A percentile compares a stretch with the other conserved stretches of the same genome.
Evolutionary conservation across 2,329 filamentous ascomycete species (phyloP).

Genomic region (Diaporthe eres): DNA sequence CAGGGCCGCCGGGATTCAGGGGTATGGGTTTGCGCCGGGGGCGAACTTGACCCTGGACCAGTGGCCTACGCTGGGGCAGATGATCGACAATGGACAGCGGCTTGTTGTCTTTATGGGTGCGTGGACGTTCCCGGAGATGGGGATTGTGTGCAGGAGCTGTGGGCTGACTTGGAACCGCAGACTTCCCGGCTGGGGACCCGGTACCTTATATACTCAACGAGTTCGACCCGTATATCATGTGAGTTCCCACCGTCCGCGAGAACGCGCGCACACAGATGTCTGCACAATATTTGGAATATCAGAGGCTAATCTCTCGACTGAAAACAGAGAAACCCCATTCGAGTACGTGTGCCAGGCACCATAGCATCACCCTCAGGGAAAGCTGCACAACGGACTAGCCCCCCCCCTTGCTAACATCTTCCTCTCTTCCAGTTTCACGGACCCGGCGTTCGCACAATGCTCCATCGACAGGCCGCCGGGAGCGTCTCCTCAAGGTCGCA

Average conservation of each 20-base stretch:
- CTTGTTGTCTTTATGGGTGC: conserved; percentile 79
- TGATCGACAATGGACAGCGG: conserved; percentile 74
- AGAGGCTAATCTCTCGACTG: background rate
- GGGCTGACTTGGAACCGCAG: conserved; percentile 1
- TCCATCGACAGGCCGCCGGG: conserved; percentile 71
- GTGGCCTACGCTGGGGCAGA: conserved; percentile 78
- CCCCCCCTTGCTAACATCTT: background rate
- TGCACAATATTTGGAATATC: background rate
- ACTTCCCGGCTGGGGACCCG: conserved; percentile 44
- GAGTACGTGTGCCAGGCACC: conserved; percentile 52
- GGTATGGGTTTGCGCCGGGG: conserved; percentile 70
- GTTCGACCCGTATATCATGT: conserved; percentile 63
- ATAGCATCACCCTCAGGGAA: background rate
- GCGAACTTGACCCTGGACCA: conserved; percentile 57
- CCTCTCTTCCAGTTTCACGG: conserved; percentile 58
- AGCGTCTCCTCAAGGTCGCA: conserved; percentile 55
- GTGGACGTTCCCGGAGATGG: background rate
- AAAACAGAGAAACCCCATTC: conserved; percentile 74
- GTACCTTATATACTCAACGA: conserved; percentile 76
- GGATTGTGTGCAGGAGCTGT: background rate
- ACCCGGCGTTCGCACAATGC: conserved; percentile 74
- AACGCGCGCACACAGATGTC: too few relatives aligned
- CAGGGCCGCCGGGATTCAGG: conserved; percentile 66
- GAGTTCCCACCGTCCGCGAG: background rate
- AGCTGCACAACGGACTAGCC: background rate